Percentiles rank a stretch among this genome's conserved stretches.
Evolutionary conservation across 768 basidiomycete genomes (phyloP).

Genomic region (Hemileccinum impolitum): DNA sequence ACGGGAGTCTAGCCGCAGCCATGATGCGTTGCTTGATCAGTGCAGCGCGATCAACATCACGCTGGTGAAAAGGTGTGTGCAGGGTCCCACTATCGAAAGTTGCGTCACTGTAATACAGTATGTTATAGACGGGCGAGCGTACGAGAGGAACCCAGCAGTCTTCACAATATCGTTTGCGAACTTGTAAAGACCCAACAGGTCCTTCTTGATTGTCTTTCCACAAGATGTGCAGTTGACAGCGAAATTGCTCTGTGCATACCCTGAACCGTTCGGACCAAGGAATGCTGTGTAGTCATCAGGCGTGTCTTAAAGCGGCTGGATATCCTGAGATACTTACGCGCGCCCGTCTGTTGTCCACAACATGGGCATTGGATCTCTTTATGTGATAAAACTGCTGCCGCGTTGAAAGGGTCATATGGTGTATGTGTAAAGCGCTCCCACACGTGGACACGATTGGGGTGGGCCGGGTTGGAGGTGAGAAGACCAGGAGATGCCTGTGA

Average conservation of each 20-base stretch:
- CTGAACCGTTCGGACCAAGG: conserved; percentile 35
- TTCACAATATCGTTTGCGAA: conserved; percentile 35
- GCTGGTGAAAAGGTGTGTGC: conserved; percentile 19
- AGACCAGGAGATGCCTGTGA: conserved; percentile 10
- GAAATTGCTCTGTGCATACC: conserved; percentile 48
- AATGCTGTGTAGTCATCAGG: conserved; percentile 31
- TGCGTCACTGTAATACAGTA: neutral
- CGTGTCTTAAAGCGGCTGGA: too few species aligned
- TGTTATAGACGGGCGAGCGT: neutral
- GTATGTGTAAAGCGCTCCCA: conserved; percentile 7
- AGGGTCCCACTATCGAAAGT: conserved; percentile 30
- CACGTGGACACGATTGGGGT: conserved; percentile 3
- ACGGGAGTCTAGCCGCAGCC: neutral
- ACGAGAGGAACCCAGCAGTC: conserved; percentile 30
- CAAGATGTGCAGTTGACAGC: conserved; percentile 35
- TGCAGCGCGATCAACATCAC: conserved; percentile 21
- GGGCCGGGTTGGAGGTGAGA: conserved; percentile 4
- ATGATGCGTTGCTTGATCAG: conserved; percentile 18
- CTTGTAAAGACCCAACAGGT: conserved; percentile 38
- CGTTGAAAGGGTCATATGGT: conserved; percentile 1
- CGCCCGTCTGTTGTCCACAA: neutral
- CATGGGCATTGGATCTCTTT: neutral
- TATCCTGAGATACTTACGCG: conserved; percentile 19
- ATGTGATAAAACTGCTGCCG: neutral
- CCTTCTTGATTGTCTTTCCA: conserved; percentile 34